These are phyloP conservation scores for Mucor sp. DNA, from an alignment of 371 early-diverging fungal genomes.

Conservation along the genomic window DNA sequence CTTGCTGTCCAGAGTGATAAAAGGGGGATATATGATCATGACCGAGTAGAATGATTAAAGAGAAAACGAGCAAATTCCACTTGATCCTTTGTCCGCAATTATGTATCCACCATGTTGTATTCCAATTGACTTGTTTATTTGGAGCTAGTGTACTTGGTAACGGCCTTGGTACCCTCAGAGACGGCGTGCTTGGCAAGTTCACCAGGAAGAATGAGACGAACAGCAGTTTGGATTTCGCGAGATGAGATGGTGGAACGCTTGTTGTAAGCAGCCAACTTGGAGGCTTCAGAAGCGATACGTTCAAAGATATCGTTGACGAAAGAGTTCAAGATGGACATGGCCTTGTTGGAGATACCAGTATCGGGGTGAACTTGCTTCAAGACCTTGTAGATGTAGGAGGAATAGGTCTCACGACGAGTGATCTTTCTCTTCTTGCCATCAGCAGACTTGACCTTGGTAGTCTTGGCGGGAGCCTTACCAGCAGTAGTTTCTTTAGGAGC, in stretches of 20 bases:
- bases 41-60: background rate
- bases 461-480: constrained; percentile 50
- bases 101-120: background rate
- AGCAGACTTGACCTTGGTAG: constrained; percentile 3
- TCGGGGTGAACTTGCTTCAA: constrained; percentile 98
- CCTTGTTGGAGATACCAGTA: constrained; percentile 98
- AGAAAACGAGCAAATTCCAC: background rate
- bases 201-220: constrained; percentile 93
- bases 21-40: constrained; percentile 12
- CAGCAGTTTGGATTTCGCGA: constrained; percentile 95
- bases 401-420: constrained; percentile 88
- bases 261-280: constrained; percentile 94
- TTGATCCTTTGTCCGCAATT: background rate
- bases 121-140: constrained; percentile 35
- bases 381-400: constrained; percentile 96
- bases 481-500: constrained; percentile 14
- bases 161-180: constrained; percentile 97
- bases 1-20: background rate
- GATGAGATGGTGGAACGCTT: constrained; percentile 93
- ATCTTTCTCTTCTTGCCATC: constrained; percentile 60
- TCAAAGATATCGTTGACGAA: constrained; percentile 98
- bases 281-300: constrained; percentile 89
- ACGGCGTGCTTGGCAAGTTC: constrained; percentile 98
- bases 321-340: constrained; percentile 98
- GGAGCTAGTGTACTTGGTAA: constrained; percentile 93